Percentiles rank a stretch among this genome's conserved stretches.
Evolutionary conservation across 306 rosid species (phyloP).

Genomic region (Prunus mongolica): DNA sequence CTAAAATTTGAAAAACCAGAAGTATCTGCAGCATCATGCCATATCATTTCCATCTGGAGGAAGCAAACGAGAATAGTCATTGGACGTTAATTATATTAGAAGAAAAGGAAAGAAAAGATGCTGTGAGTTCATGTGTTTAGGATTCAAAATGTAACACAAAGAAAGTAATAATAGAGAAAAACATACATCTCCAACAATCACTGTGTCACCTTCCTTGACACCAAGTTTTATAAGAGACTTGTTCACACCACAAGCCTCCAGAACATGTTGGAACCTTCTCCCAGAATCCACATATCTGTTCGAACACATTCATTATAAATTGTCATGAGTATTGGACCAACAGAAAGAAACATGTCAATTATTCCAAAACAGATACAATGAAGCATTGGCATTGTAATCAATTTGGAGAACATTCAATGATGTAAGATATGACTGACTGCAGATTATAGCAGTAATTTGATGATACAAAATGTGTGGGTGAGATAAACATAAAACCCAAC

Average conservation of each 20-base stretch:
- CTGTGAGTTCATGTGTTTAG: neutral
- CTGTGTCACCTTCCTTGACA: conserved; percentile 83
- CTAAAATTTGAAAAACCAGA: conserved; percentile 54
- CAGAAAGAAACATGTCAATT: neutral
- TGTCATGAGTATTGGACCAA: conserved; percentile 17
- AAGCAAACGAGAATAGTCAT: conserved; percentile 25
- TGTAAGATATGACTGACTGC: neutral
- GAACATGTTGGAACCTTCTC: conserved; percentile 90
- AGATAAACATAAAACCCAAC: neutral
- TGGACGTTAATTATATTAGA: conserved; percentile 3
- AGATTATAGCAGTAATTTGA: neutral
- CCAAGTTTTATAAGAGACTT: conserved; percentile 81
- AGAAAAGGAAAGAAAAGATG: neutral
- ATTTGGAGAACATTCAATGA: neutral
- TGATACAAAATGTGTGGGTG: neutral
- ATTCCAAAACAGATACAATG: neutral
- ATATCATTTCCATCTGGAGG: conserved; percentile 82
- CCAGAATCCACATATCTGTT: conserved; percentile 81
- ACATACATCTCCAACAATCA: conserved; percentile 71
- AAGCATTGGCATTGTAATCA: neutral
- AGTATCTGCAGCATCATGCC: conserved; percentile 61
- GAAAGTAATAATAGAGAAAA: conserved; percentile 8
- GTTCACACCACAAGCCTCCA: conserved; percentile 89
- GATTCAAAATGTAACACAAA: neutral
- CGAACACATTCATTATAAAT: conserved; percentile 11